Conservation (phyloP, 1,139 yeast species). For the Zygotorulaspora mrakii region DNA sequence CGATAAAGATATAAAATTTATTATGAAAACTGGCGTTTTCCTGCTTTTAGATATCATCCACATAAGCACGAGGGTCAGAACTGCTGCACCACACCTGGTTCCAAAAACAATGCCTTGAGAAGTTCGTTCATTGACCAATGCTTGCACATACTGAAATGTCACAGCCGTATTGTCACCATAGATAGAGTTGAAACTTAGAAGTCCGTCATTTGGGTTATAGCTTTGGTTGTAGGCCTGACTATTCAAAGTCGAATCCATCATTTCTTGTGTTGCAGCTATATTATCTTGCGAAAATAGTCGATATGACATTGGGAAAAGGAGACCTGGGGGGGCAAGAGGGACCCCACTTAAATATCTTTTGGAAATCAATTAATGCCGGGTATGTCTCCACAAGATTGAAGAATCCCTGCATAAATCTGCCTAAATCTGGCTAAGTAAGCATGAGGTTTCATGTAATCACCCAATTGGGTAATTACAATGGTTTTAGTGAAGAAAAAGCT, state of each 20-base stretch:
- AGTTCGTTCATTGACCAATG: slow-evolving; percentile 32
- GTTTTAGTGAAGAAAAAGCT: not conserved
- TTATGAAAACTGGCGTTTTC: slow-evolving; percentile 62
- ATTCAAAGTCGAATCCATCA: slow-evolving; percentile 6
- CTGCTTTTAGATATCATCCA: slow-evolving; percentile 46
- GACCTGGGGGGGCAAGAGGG: not conserved
- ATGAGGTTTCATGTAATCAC: slow-evolving; percentile 15
- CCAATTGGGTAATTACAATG: slow-evolving; percentile 18
- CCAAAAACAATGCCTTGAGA: slow-evolving; percentile 44
- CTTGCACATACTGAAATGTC: slow-evolving; percentile 40
- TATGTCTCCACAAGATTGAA: too few species aligned
- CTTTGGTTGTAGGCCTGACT: slow-evolving; percentile 19
- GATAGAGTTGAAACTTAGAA: slow-evolving; percentile 30
- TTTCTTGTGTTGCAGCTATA: slow-evolving; percentile 3
- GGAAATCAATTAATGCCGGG: too few species aligned
- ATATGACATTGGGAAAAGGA: too few species aligned
- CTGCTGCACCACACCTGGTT: slow-evolving; percentile 43
- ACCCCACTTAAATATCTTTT: not conserved
- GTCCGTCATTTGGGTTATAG: slow-evolving; percentile 30
- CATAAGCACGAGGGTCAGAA: slow-evolving; percentile 39
- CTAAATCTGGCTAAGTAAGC: too few species aligned
- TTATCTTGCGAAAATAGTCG: too few species aligned
- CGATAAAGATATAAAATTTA: slow-evolving; percentile 59
- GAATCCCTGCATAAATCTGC: too few species aligned
- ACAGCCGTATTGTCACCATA: slow-evolving; percentile 33